Evolutionary conservation across 768 basidiomycete species (phyloP), one percentile per base, ranked within the genome.

Genomic region (Suillus decipiens): DNA sequence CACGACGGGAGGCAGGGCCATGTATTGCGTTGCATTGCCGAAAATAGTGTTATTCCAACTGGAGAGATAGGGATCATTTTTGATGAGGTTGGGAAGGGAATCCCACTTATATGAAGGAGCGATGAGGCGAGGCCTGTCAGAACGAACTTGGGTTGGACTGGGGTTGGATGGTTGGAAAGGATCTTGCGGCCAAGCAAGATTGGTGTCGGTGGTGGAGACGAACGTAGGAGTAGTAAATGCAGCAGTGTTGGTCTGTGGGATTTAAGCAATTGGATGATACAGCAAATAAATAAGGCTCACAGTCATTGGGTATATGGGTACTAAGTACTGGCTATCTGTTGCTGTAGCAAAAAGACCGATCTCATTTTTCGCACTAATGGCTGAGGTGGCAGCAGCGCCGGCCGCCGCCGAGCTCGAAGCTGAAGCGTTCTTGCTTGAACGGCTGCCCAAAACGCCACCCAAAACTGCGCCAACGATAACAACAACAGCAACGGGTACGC

Each of bases 11-110:
- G 82, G 79, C 28, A 84, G 76, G 59, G 75, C 71, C 72, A 81
- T 85, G 71, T 90, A 95, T n/a, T 80, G 77, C 0, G 92, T 85
- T 15, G 95, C 97, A 76, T 99, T 98, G 59, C 75, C 80, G 67
- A 98, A 91, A 72, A 99, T 98, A 53, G 93, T 90, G 28, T 82
- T 81, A 75, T 99, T 97, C 96, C 96, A 99, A 63, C 77, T 81
- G 63, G 83, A 79, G 70, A 99, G 82, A 79, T 99, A 99, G 4
- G 92, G 86, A 73, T 99, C 94, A 59, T 79, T 84, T 60, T 81
- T 76, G 70, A 99, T 96, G 68, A 97, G 82, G 28, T 73, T 71
- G 5, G 90, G 86, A 31, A 99, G 86, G 14, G 87, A 92, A 17
- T 82, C 75, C 96, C 97, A 99, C 76, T 94, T 95, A 83, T 95